Evolutionary conservation across 805 yeast genomes (phyloP), one percentile per base, ranked within the genome.

Genomic region (Teunomyces stri): DNA sequence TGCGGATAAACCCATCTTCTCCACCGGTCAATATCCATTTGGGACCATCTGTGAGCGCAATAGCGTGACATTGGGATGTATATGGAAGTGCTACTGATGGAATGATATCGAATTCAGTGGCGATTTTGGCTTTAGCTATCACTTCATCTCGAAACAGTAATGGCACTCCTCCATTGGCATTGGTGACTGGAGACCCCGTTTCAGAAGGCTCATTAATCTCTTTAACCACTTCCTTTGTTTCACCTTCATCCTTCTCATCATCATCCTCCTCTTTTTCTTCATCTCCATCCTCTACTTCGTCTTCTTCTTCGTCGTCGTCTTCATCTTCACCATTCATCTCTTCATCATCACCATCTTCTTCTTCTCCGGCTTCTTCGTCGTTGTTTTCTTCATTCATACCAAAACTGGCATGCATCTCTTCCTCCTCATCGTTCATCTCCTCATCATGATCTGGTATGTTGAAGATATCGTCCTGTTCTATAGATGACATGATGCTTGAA

Each of bases 11-110:
- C 4, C 99, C 99, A 65, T 94, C 99, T 54, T 87, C 92, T 7
- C 98, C 98, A 16, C 99, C 99, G 0, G 96, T 85, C 57, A 91
- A 85, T 34, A 94, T 72, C 85, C 90, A 91, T 59, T 84, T 84
- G 36, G 90, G 84, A 5, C 95, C 96, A 56, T 79, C 81, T 1
- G 96, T 80, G 40, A 89, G 70, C 1, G 91, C 85, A 30, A 92
- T 55, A 2, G 94, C 78, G 65, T 89, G 89, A 28, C 94, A 85
- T 22, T 87, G 84, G 1, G 88, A 69, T 1, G 89, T 76, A 57
- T 88, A 89, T 1, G 96, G 92, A 9, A 91, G 84, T 1, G 97
- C 97, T 16, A 87, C 95, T 9, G 86, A 79, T 0, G 99, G 98
- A 33, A 80, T 74, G 2, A 92, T 81, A 48, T 87, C 95, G 55